phyloP scores from a whole-genome alignment of 345 rosid genomes.

The Boechera divaricarpa region DNA sequence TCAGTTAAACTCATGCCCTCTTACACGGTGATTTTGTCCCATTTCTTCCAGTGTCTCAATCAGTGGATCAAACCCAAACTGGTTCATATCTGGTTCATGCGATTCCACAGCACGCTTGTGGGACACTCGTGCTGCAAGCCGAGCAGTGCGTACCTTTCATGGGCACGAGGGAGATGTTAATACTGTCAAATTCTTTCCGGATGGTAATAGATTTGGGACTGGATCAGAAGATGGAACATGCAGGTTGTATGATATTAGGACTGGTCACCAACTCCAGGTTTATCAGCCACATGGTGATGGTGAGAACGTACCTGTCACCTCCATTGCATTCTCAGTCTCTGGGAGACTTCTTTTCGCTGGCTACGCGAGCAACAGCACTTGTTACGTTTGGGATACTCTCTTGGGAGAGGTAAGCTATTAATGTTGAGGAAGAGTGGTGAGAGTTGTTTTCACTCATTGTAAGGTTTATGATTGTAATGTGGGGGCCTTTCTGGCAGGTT shows the following conservation, averaged over 20 bases:
- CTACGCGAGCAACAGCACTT: constrained; percentile 70
- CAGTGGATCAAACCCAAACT: constrained; percentile 68
- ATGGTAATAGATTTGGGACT: constrained; percentile 93
- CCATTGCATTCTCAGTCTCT: constrained; percentile 90
- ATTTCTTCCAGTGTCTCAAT: constrained; percentile 74
- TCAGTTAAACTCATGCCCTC: constrained; percentile 9
- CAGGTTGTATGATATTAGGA: constrained; percentile 89
- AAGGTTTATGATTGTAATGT: constrained; percentile 3
- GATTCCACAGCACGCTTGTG: constrained; percentile 88
- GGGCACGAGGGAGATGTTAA: constrained; percentile 96
- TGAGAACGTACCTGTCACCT: constrained; percentile 68
- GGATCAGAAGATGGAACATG: constrained; percentile 98
- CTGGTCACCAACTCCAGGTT: constrained; percentile 92
- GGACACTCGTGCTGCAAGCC: constrained; percentile 98
- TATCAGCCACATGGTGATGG: constrained; percentile 62
- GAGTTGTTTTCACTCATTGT: neutral
- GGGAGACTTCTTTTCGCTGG: constrained; percentile 96
- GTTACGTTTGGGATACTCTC: constrained; percentile 94
- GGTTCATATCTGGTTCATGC: constrained; percentile 94
- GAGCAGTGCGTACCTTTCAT: constrained; percentile 87
- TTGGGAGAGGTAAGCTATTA: constrained; percentile 71
- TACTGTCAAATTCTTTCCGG: constrained; percentile 93
- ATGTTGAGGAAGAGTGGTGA: constrained; percentile 5
- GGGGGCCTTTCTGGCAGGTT: constrained; percentile 55
- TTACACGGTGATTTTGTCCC: neutral